Conservation (phyloP, 2,329 filamentous ascomycete genomes). For the Aspergillus bombycis region DNA sequence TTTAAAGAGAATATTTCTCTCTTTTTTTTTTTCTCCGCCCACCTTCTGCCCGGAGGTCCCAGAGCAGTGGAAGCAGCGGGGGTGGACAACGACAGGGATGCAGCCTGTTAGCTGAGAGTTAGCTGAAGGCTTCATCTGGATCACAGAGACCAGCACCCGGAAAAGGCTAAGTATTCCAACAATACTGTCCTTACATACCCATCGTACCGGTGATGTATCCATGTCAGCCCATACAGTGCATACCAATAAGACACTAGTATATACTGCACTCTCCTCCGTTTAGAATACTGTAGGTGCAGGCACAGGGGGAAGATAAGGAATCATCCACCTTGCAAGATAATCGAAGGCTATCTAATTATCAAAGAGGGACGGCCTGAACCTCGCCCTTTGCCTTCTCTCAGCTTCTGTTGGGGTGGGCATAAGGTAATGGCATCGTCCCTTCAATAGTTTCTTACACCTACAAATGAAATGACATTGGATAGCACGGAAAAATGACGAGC, state of each 20-base stretch:
- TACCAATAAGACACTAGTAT: background rate
- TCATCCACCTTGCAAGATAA: background rate
- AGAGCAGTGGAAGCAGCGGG: slow-evolving; percentile 33
- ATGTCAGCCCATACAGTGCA: background rate
- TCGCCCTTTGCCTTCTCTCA: background rate
- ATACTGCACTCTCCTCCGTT: no score
- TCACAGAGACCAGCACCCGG: slow-evolving; percentile 4
- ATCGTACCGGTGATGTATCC: slow-evolving; percentile 3
- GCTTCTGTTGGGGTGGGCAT: background rate
- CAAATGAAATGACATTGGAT: background rate
- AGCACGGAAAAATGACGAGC: background rate
- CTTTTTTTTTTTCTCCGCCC: slow-evolving; percentile 3
- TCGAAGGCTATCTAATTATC: background rate
- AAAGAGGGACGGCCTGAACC: background rate
- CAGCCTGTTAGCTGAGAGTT: slow-evolving; percentile 16
- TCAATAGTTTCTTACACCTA: background rate
- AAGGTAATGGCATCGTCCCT: background rate
- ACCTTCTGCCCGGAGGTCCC: slow-evolving; percentile 23
- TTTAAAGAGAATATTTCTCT: background rate
- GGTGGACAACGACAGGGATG: slow-evolving; percentile 26
- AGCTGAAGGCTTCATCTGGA: slow-evolving; percentile 19
- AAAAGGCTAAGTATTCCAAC: slow-evolving; percentile 8
- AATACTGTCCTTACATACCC: slow-evolving; percentile 3
- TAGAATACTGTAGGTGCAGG: no score
- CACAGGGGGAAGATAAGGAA: background rate